Conservation (phyloP, 169 alveolate genomes). For the Eimeria maxima region DNA sequence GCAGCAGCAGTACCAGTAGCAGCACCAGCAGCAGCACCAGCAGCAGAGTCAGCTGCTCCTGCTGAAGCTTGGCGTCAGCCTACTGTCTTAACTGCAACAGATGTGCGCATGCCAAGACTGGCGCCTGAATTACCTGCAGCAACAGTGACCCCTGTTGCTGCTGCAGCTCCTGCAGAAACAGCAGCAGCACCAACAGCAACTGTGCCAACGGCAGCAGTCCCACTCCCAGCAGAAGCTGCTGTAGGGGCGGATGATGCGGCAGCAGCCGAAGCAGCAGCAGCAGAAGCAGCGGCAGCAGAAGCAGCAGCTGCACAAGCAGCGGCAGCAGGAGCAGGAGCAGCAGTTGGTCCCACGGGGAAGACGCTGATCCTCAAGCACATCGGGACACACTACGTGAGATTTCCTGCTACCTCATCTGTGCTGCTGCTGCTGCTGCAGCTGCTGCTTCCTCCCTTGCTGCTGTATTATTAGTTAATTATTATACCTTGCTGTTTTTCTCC, state of each 20-base stretch:
- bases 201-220: neutral
- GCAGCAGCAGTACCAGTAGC: constrained; percentile 23
- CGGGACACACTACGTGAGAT: neutral
- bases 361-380: constrained; percentile 7
- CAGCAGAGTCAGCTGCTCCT: neutral
- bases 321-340: constrained; percentile 2
- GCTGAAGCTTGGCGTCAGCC: neutral
- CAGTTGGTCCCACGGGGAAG: neutral
- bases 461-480: neutral
- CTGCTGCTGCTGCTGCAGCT: neutral
- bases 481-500: neutral
- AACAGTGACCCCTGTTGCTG: neutral
- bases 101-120: neutral
- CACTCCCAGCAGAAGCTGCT: neutral
- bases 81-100: neutral
- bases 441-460: neutral
- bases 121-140: neutral
- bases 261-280: neutral
- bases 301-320: neutral
- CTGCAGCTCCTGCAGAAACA: neutral
- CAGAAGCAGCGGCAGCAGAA: neutral
- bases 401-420: neutral
- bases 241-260: neutral
- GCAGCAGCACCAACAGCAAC: neutral
- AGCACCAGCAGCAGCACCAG: neutral